A percentile compares a stretch with the other conserved stretches of the same genome.
Conservation (phyloP, 164 flowering plant species). For the Chimonanthus praecox region DNA sequence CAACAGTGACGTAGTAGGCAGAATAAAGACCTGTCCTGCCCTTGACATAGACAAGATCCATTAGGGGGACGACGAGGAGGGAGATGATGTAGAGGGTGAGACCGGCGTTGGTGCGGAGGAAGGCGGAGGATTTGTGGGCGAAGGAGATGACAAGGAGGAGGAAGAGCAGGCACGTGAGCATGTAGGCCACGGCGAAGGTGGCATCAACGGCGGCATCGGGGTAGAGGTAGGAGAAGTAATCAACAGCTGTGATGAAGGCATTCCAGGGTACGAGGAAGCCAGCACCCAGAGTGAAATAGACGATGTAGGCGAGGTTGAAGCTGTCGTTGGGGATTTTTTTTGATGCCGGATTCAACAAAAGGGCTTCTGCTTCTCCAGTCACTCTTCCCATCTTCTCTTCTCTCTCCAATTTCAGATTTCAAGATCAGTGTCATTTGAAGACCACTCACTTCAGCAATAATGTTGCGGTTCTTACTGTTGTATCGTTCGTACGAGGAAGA, state of each 20-base stretch:
- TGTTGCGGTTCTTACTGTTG: too few species aligned
- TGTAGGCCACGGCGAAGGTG: slow-evolving; percentile 65
- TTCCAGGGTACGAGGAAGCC: slow-evolving; percentile 97
- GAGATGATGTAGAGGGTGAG: slow-evolving; percentile 44
- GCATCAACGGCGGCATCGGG: slow-evolving; percentile 68
- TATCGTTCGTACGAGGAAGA: too few species aligned
- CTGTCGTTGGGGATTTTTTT: slow-evolving; percentile 42
- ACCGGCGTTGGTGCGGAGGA: slow-evolving; percentile 60
- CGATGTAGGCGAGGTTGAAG: slow-evolving; percentile 67
- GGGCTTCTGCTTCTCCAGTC: too few species aligned
- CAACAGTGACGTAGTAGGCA: slow-evolving; percentile 60
- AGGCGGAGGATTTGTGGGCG: slow-evolving; percentile 44
- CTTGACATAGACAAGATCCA: slow-evolving; percentile 59
- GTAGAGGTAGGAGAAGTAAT: slow-evolving; percentile 87
- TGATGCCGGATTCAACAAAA: too few species aligned
- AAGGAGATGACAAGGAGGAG: slow-evolving; percentile 40
- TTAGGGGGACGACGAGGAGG: slow-evolving; percentile 56
- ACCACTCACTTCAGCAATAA: too few species aligned
- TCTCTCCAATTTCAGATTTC: too few species aligned
- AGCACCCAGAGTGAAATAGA: slow-evolving; percentile 73
- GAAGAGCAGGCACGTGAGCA: slow-evolving; percentile 39
- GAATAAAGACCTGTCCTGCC: slow-evolving; percentile 57
- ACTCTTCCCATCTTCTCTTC: too few species aligned
- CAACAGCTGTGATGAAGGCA: slow-evolving; percentile 97
- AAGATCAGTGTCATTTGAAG: too few species aligned